Evolutionary conservation across 306 rosid species (phyloP).

Genomic region (Gleditsia sinensis): DNA sequence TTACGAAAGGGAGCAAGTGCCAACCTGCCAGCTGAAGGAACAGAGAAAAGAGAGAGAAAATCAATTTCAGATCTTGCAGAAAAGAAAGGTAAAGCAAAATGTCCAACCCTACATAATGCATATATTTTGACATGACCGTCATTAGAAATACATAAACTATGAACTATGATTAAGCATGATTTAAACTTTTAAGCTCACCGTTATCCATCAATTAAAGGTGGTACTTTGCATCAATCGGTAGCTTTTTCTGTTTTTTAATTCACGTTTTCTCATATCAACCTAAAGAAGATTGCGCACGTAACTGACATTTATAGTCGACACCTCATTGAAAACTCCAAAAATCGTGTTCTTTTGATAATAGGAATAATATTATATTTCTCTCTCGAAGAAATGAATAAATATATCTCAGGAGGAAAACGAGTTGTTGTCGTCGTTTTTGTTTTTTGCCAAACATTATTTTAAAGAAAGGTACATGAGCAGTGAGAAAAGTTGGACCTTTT

Average conservation of each 20-base stretch:
- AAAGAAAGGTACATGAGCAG: not conserved
- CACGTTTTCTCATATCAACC: not conserved
- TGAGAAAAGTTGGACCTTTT: not conserved
- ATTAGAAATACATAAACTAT: not conserved
- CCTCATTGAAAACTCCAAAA: not conserved
- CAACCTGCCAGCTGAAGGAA: not conserved
- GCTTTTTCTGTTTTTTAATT: not conserved
- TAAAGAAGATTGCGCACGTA: not conserved
- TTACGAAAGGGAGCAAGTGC: slow-evolving; percentile 1
- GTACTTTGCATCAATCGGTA: not conserved
- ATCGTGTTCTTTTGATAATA: not conserved
- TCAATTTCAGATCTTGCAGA: not conserved
- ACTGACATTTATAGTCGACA: not conserved
- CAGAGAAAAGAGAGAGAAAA: not conserved
- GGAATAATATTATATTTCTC: not conserved
- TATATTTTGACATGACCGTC: not conserved
- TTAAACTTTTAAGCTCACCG: not conserved
- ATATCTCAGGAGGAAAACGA: too few relatives aligned
- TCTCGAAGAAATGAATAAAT: too few relatives aligned
- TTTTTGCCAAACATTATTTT: not conserved
- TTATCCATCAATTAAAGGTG: not conserved
- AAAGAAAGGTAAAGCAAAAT: slow-evolving; percentile 7
- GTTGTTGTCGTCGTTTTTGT: too few relatives aligned
- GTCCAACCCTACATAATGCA: not conserved
- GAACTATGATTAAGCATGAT: not conserved